phyloP scores from a whole-genome alignment of 2,329 filamentous ascomycete species.

The Alternaria triticina region DNA sequence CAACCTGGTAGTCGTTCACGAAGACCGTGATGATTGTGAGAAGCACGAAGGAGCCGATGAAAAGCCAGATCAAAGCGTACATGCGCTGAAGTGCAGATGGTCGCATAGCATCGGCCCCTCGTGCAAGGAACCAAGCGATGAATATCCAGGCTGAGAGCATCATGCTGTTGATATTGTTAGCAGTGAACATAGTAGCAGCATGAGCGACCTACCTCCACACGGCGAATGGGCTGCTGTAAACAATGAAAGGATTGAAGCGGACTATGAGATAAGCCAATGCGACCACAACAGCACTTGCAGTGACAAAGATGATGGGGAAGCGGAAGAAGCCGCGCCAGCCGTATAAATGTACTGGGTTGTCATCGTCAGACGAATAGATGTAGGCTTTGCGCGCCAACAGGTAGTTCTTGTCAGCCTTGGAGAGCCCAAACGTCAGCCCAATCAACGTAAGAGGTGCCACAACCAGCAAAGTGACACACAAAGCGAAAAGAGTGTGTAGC shows the following conservation, averaged over 20 bases:
- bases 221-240: conserved; percentile 87
- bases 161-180: conserved; percentile 61
- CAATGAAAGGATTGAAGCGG: conserved; percentile 86
- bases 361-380: conserved; percentile 64
- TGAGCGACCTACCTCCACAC: conserved; percentile 67
- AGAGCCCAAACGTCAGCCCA: conserved; percentile 71
- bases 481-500: conserved; percentile 83
- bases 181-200: not conserved
- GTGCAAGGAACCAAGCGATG: conserved; percentile 80
- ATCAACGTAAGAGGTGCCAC: conserved; percentile 77
- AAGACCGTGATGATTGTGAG: conserved; percentile 76
- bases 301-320: conserved; percentile 75
- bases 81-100: conserved; percentile 86
- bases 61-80: conserved; percentile 86
- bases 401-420: conserved; percentile 82
- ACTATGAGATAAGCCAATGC: conserved; percentile 76
- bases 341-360: conserved; percentile 68
- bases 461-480: conserved; percentile 83
- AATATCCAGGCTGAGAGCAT: conserved; percentile 82
- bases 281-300: conserved; percentile 72
- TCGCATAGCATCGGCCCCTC: conserved; percentile 77
- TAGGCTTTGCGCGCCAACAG: conserved; percentile 74
- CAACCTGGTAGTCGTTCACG: conserved; percentile 75
- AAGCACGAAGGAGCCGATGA: conserved; percentile 73
- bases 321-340: conserved; percentile 85